These are phyloP conservation scores for Lactarius akahatsu DNA, from an alignment of 768 basidiomycete species.

Conservation along the genomic window DNA sequence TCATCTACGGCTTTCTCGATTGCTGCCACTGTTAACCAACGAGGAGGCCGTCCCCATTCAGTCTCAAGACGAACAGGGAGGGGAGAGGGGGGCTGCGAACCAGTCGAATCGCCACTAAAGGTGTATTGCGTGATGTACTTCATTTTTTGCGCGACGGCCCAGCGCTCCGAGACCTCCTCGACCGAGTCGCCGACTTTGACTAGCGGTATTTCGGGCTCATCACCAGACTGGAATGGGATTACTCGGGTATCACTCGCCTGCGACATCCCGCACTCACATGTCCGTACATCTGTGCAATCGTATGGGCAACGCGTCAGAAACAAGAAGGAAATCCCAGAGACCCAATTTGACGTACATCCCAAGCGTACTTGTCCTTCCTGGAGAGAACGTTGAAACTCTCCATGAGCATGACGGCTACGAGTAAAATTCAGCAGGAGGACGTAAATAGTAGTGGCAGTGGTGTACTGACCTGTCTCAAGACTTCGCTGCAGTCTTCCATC, in stretches of 20 bases:
- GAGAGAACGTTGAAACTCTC: constrained; percentile 64
- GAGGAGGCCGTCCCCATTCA: neutral
- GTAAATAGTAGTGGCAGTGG: neutral
- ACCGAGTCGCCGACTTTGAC: constrained; percentile 52
- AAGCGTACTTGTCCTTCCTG: constrained; percentile 69
- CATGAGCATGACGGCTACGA: constrained; percentile 68
- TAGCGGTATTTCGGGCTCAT: constrained; percentile 55
- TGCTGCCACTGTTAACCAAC: constrained; percentile 50
- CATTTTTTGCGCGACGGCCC: constrained; percentile 69
- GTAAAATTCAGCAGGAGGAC: too few relatives aligned
- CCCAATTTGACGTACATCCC: constrained; percentile 55
- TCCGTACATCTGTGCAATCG: constrained; percentile 51
- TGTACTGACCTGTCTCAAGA: constrained; percentile 56
- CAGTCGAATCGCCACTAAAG: constrained; percentile 65
- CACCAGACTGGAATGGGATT: constrained; percentile 51
- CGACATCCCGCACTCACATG: constrained; percentile 46
- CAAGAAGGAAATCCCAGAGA: neutral
- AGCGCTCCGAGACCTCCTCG: constrained; percentile 54
- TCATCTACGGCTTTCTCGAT: constrained; percentile 62
- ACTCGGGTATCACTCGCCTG: neutral
- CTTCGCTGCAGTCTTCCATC: constrained; percentile 63
- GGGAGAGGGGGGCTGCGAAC: constrained; percentile 35
- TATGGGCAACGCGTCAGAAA: neutral
- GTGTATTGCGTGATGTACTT: constrained; percentile 62
- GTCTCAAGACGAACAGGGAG: constrained; percentile 14